Evolutionary conservation across 352 stramenopile genomes (phyloP).

Genomic region (Globisporangium nagaii): DNA sequence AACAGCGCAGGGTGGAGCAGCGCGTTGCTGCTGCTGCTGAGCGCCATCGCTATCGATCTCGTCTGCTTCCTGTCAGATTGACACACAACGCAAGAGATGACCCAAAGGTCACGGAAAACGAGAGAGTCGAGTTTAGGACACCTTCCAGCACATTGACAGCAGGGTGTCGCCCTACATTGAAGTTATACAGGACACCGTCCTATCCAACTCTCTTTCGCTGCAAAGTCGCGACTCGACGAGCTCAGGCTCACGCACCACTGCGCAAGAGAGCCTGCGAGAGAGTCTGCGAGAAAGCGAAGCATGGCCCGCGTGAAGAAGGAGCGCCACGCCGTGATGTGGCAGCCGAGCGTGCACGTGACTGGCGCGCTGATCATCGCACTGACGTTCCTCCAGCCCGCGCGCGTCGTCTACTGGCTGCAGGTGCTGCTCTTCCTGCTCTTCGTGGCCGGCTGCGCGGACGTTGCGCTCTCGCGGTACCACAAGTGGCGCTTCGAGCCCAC

Average conservation of each 20-base stretch:
- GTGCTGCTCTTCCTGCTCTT: constrained; percentile 52
- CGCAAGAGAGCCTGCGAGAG: not conserved
- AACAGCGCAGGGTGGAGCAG: not conserved
- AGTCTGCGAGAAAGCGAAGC: not conserved
- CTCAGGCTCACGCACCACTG: too few species aligned
- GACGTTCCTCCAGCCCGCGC: constrained; percentile 30
- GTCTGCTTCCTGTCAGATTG: not conserved
- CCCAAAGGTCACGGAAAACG: not conserved
- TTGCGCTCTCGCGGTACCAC: constrained; percentile 61
- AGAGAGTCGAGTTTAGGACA: too few species aligned
- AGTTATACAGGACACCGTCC: too few species aligned
- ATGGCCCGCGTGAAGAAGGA: constrained; percentile 15
- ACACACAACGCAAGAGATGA: not conserved
- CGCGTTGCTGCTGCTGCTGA: not conserved
- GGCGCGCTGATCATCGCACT: constrained; percentile 47
- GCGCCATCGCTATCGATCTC: not conserved
- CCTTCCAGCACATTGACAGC: too few species aligned
- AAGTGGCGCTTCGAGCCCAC: constrained; percentile 52
- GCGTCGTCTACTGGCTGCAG: constrained; percentile 32
- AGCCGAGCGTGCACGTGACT: constrained; percentile 33
- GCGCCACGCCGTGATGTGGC: constrained; percentile 29
- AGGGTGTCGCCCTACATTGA: too few species aligned
- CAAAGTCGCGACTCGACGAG: too few species aligned
- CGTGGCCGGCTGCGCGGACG: constrained; percentile 43
- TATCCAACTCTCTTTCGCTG: too few species aligned